Conservation (phyloP, 2,329 filamentous ascomycete species). For the Scedosporium apiospermum region DNA sequence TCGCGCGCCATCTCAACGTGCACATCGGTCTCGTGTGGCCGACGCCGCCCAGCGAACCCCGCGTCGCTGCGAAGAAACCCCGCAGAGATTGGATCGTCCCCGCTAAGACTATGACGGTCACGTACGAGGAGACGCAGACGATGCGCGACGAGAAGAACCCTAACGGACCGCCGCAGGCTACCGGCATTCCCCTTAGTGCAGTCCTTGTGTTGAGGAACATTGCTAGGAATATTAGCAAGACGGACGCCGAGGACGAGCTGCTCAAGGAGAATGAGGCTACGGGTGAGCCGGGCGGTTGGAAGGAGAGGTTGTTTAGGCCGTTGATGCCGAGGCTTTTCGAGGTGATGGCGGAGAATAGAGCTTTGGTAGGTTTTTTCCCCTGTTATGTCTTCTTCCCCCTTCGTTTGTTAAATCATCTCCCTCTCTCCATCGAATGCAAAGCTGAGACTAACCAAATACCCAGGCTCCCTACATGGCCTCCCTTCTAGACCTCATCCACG, state of each 20-base stretch:
- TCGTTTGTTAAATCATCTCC: background rate
- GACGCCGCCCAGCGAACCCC: background rate
- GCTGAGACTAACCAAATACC: background rate
- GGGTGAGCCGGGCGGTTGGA: constrained; percentile 49
- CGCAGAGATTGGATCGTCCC: constrained; percentile 38
- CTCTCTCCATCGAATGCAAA: background rate
- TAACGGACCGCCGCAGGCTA: constrained; percentile 51
- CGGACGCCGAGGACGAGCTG: constrained; percentile 45
- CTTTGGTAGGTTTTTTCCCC: constrained; percentile 35
- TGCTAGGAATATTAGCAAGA: constrained; percentile 56
- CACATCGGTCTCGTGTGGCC: constrained; percentile 41
- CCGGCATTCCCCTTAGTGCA: constrained; percentile 69
- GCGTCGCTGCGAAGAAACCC: constrained; percentile 10
- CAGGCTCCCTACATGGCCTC: constrained; percentile 7
- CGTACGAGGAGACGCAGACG: constrained; percentile 46
- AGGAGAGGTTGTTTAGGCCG: constrained; percentile 58
- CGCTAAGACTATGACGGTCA: constrained; percentile 44
- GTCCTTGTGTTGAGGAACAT: constrained; percentile 72
- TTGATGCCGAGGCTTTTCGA: constrained; percentile 57
- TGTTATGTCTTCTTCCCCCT: constrained; percentile 49
- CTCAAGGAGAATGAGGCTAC: constrained; percentile 35
- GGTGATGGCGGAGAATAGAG: constrained; percentile 59
- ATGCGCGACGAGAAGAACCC: constrained; percentile 49
- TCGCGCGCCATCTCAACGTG: constrained; percentile 58
- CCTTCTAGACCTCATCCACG: constrained; percentile 3